phyloP scores from a whole-genome alignment of 345 rosid species.

The Toxicodendron radicans region DNA sequence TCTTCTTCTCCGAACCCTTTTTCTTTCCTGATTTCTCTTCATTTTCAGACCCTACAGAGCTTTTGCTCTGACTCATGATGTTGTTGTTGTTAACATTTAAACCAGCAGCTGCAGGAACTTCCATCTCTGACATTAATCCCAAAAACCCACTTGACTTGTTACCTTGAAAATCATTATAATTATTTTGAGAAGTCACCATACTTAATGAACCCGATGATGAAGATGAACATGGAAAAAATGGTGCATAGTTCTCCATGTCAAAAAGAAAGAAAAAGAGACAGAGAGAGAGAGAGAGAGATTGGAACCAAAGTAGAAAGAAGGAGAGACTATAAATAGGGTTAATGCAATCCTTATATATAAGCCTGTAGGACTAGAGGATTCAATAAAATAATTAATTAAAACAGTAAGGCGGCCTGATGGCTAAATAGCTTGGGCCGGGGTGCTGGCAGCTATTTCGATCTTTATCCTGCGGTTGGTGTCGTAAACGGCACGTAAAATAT shows the following conservation, averaged over 20 bases:
- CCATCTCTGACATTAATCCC: slow-evolving; percentile 34
- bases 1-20: slow-evolving; percentile 50
- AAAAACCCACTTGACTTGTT: slow-evolving; percentile 25
- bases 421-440: neutral
- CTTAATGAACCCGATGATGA: slow-evolving; percentile 24
- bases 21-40: slow-evolving; percentile 34
- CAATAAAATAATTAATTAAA: neutral
- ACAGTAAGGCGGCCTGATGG: slow-evolving; percentile 13
- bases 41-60: slow-evolving; percentile 20
- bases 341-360: neutral
- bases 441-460: neutral
- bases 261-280: neutral
- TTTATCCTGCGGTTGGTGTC: slow-evolving; percentile 24
- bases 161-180: slow-evolving; percentile 17
- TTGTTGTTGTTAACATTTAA: neutral
- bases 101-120: neutral
- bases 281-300: neutral
- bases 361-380: neutral
- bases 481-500: slow-evolving; percentile 37
- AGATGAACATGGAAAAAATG: slow-evolving; percentile 26
- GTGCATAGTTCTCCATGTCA: slow-evolving; percentile 24
- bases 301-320: neutral
- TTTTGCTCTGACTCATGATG: neutral
- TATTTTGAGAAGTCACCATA: slow-evolving; percentile 6
- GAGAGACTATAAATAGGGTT: neutral